Evolutionary conservation across 2,329 filamentous ascomycete genomes (phyloP), one percentile per base, ranked within the genome.

Genomic region (Penicillium sp.): DNA sequence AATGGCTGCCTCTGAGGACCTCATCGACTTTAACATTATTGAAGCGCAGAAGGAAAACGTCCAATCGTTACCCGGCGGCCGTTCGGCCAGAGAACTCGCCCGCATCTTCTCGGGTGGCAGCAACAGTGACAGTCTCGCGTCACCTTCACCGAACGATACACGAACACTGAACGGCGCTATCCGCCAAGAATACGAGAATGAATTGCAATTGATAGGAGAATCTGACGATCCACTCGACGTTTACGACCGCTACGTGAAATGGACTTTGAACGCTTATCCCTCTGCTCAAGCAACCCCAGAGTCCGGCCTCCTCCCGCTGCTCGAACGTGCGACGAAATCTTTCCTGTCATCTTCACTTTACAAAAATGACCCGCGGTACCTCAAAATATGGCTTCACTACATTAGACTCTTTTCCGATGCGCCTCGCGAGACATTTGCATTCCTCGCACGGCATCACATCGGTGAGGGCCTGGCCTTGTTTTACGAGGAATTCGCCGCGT

Each of bases 1-100:
- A 28, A 74, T 75, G 72, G 65, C 70, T 61, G 64, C 58, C 50
- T 61, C 68, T 38, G 67, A 72, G 35, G 74, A 76, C 55, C 64
- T 74, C 43, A 71, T 77, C 57, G 68, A 77, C 74, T 97, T 98
- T 75, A 88, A 95, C 63, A 81, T 96, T 56, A 96, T 98, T 72
- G 93, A 98, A 74, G 83, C 82, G 41, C 91, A 96, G 63, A 98
- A 98, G 74, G 93, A 98, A 75, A 98, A 98, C 72, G 96, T 98
- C 49, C 91, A 96, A 71, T 85, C 90, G 20, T 80, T 98, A 10
- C 91, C 92, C 13, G 87, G 89, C 55, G 93, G 86, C 29, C 78
- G 93, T 57, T 97, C 92, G 35, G 93, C 92, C 40, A 88, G 85
- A 74, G 91, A 93, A 46, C 84, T 98, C 44, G 90, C 86, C 27